phyloP scores from a whole-genome alignment of 2,329 filamentous ascomycete species.

The Claviceps pazoutovae region DNA sequence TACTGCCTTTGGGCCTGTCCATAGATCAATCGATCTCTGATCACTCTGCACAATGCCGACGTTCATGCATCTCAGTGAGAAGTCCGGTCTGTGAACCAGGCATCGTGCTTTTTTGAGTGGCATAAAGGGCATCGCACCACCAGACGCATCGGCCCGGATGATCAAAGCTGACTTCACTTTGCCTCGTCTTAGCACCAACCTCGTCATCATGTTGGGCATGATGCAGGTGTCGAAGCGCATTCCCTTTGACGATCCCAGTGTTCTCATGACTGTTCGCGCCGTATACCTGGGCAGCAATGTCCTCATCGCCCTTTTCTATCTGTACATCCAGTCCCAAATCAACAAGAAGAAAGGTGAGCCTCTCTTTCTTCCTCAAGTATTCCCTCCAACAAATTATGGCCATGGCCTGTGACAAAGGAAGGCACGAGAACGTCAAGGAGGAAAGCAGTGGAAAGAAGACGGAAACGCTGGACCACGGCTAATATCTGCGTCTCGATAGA shows the following conservation, averaged over 20 bases:
- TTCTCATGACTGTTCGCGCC: constrained; percentile 42
- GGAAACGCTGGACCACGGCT: neutral
- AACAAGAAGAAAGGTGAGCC: constrained; percentile 89
- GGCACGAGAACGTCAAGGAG: neutral
- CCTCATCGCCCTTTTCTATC: constrained; percentile 71
- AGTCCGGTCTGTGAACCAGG: neutral
- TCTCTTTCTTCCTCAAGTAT: neutral
- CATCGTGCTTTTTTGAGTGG: neutral
- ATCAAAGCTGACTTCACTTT: constrained; percentile 11
- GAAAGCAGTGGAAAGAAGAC: neutral
- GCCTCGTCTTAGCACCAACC: constrained; percentile 54
- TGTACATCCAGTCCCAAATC: constrained; percentile 74
- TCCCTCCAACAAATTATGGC: neutral
- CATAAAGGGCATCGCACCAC: neutral
- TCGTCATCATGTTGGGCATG: constrained; percentile 90
- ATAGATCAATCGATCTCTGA: neutral
- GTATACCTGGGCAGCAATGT: constrained; percentile 51
- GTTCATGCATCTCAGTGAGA: neutral
- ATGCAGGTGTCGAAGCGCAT: constrained; percentile 97
- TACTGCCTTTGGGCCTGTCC: neutral
- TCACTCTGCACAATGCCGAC: neutral
- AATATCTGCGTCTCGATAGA: constrained; percentile 37
- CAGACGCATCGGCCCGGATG: neutral
- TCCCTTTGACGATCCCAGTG: constrained; percentile 70
- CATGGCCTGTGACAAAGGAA: neutral